Evolutionary conservation across 1,284 basidiomycete species (phyloP), one percentile per base, ranked within the genome.

Genomic region (Ceratobasidium sp.): DNA sequence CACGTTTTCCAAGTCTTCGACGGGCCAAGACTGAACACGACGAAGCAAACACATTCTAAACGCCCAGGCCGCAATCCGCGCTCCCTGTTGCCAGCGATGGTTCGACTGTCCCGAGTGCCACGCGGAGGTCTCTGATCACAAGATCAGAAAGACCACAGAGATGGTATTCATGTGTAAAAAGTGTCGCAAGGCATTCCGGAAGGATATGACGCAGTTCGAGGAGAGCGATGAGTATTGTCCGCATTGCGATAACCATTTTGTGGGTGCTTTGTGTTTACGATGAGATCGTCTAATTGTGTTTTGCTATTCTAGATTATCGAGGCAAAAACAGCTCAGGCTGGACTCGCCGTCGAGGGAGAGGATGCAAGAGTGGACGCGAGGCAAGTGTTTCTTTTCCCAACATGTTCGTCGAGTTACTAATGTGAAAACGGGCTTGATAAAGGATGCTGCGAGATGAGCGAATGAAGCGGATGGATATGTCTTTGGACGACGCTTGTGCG

Each of bases 221-320:
- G 96, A 98, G 84, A 94, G 94, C 80, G 97, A 99, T 84, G 97
- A 99, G 86, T 99, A 93, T 84, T 99, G 98, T 83, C 97, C 98
- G 0, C 94, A 98, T 85, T 99, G 97, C 84, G 96, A 98, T 85
- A 99, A 99, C 83, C 96, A 97, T 83, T 99, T 96, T 84, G 97
- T 97, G 84, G 82, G 93, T 88, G 3, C 2, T 7, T 23, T 35
- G 23, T 27, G 41, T 52, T 59, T 12, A 6, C 30, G 18, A 33
- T 44, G 50, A 12, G 48, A 44, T 62, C 41, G 66, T 78, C 30
- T 30, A 64, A 70, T 33, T 48, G 27, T 3, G 62, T 44, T 64
- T 3, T 60, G 55, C 27, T 50, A 50, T 23, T 76, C 30, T 81
- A 98, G 96, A 94, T 98, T 35, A 88, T 98, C 80, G 94, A 97